Conservation (phyloP, 1,284 basidiomycete species). For the Trametes pubescens region DNA sequence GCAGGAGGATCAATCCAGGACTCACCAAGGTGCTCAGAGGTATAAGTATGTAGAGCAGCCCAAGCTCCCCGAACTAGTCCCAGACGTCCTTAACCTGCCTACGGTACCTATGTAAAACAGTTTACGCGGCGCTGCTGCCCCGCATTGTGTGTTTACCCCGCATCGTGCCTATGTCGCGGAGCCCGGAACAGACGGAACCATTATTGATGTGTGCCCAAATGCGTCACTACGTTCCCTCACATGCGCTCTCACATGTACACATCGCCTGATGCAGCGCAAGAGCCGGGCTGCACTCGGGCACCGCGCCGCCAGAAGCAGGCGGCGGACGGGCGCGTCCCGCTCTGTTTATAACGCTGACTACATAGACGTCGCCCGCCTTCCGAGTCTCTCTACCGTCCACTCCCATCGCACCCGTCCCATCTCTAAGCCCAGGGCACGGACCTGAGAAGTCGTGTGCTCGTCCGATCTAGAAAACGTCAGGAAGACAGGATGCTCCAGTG, state of each 20-base stretch:
- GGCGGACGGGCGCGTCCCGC: slow-evolving; percentile 7
- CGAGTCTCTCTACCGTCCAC: neutral
- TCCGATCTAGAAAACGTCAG: neutral
- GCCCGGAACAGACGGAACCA: neutral
- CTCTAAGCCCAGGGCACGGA: no score
- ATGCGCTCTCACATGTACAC: slow-evolving; percentile 26
- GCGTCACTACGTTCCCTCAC: slow-evolving; percentile 20
- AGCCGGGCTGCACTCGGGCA: slow-evolving; percentile 1
- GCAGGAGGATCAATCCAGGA: neutral
- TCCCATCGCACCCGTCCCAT: neutral
- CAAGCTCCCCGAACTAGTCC: no score
- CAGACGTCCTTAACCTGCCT: neutral
- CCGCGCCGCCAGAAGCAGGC: slow-evolving; percentile 1
- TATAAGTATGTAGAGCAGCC: neutral
- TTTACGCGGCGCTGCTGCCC: slow-evolving; percentile 8
- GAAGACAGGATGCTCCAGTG: slow-evolving; percentile 27
- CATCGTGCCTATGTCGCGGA: neutral
- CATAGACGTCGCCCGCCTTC: neutral
- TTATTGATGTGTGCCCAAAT: slow-evolving; percentile 17
- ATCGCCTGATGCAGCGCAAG: slow-evolving; percentile 6
- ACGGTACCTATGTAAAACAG: slow-evolving; percentile 3
- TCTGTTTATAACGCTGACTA: slow-evolving; percentile 4
- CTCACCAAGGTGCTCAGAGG: neutral
- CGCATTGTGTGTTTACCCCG: slow-evolving; percentile 18
- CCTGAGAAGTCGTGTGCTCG: no score